Conservation (phyloP, 2,329 filamentous ascomycete genomes). For the Harringtonia lauricola region DNA sequence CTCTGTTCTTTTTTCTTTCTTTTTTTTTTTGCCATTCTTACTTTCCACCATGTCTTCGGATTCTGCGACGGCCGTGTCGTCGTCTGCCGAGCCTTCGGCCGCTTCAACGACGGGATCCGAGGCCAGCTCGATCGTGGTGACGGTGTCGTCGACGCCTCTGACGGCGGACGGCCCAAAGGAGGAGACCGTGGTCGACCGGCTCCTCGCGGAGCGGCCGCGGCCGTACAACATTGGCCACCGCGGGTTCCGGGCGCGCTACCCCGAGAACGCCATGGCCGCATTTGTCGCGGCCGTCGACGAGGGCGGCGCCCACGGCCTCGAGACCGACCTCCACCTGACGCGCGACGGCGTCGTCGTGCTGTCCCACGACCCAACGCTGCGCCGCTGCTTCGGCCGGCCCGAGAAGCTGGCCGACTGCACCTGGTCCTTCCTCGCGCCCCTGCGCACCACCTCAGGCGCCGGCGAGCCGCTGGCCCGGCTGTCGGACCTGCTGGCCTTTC, state of each 20-base stretch:
- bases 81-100: too few species aligned
- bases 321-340: slow-evolving; percentile 80
- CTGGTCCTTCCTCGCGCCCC: slow-evolving; percentile 59
- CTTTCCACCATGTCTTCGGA: too few species aligned
- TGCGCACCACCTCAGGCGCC: slow-evolving; percentile 58
- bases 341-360: slow-evolving; percentile 77
- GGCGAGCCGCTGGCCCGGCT: slow-evolving; percentile 59
- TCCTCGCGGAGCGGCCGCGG: slow-evolving; percentile 16
- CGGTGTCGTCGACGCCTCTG: too few species aligned
- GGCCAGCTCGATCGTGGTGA: too few species aligned
- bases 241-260: slow-evolving; percentile 65
- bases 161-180: too few species aligned
- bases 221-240: slow-evolving; percentile 71
- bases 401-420: slow-evolving; percentile 64
- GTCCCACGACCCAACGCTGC: slow-evolving; percentile 69
- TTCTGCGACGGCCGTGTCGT: too few species aligned
- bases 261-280: slow-evolving; percentile 71
- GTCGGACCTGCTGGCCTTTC: slow-evolving; percentile 59
- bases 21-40: too few species aligned
- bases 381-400: slow-evolving; percentile 71
- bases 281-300: slow-evolving; percentile 23
- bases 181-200: background rate
- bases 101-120: too few species aligned
- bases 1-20: too few species aligned
- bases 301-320: slow-evolving; percentile 55